Percentiles rank a stretch among this genome's conserved stretches.
phyloP scores from a whole-genome alignment of 805 yeast species.

The Pichia kluyveri region DNA sequence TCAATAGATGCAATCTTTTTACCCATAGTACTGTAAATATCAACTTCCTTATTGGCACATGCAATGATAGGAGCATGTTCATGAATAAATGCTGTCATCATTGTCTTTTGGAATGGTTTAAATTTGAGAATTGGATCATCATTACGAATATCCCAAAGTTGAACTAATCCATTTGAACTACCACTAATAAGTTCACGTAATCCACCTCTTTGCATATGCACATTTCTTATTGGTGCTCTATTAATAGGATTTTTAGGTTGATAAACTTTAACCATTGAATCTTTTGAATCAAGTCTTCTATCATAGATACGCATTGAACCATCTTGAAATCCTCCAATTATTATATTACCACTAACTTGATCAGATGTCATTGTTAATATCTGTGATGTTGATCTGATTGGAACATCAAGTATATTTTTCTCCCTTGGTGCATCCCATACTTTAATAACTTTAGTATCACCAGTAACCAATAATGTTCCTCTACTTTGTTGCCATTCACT shows the following conservation, averaged over 20 bases:
- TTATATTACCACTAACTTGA: conserved; percentile 86
- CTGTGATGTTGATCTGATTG: conserved; percentile 84
- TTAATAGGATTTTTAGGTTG: conserved; percentile 29
- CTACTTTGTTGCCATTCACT: conserved; percentile 97
- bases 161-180: conserved; percentile 69
- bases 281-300: conserved; percentile 74
- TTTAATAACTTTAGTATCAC: conserved; percentile 86
- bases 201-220: conserved; percentile 97
- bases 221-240: conserved; percentile 43
- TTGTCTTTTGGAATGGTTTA: conserved; percentile 39
- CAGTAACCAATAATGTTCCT: conserved; percentile 85
- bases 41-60: conserved; percentile 72
- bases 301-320: conserved; percentile 86
- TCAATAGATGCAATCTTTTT: conserved; percentile 52
- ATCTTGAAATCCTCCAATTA: conserved; percentile 89
- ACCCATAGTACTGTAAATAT: conserved; percentile 82
- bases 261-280: conserved; percentile 82
- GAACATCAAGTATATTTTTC: conserved; percentile 74
- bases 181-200: conserved; percentile 84
- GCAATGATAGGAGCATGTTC: conserved; percentile 95
- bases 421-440: conserved; percentile 98
- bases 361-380: conserved; percentile 87
- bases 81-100: conserved; percentile 73
- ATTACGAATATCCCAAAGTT: conserved; percentile 82
- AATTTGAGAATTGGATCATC: conserved; percentile 63